These are phyloP conservation scores for Rubia occidens DNA, from an alignment of 305 asterid genomes.

Conservation along the genomic window DNA sequence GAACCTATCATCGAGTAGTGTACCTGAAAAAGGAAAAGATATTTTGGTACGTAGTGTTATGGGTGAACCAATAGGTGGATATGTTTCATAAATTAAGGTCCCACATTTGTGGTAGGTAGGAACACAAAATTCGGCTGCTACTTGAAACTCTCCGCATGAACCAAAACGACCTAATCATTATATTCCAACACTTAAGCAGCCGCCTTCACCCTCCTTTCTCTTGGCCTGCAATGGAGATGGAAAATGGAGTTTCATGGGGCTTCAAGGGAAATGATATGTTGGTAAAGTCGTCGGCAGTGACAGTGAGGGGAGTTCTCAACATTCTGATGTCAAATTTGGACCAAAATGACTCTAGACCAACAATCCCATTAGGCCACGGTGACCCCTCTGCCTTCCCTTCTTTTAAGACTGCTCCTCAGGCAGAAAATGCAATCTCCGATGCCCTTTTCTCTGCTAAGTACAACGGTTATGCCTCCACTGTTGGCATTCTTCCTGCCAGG, in stretches of 20 bases:
- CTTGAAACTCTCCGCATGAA: background rate
- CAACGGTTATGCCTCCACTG: constrained; percentile 25
- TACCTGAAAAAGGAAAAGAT: too few species aligned
- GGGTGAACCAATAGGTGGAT: too few species aligned
- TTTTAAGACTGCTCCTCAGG: constrained; percentile 22
- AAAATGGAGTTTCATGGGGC: constrained; percentile 16
- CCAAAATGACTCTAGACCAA: constrained; percentile 14
- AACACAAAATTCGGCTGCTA: background rate
- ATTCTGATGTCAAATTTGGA: constrained; percentile 18
- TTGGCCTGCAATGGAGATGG: constrained; percentile 3
- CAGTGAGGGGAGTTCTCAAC: constrained; percentile 19
- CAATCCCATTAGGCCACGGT: constrained; percentile 28
- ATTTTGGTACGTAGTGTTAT: too few species aligned
- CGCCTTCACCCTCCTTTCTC: background rate
- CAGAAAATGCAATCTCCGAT: constrained; percentile 20
- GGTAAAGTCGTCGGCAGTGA: constrained; percentile 13
- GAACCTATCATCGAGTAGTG: too few species aligned
- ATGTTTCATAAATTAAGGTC: too few species aligned
- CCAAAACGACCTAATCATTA: background rate
- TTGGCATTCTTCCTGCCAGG: constrained; percentile 28
- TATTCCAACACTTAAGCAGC: background rate
- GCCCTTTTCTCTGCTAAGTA: constrained; percentile 25
- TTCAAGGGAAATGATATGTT: constrained; percentile 16
- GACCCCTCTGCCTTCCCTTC: constrained; percentile 33
- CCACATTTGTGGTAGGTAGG: background rate